Base-by-base conservation (phyloP, 768 basidiomycete genomes). In the Amanita pseudoporphyria region DNA sequence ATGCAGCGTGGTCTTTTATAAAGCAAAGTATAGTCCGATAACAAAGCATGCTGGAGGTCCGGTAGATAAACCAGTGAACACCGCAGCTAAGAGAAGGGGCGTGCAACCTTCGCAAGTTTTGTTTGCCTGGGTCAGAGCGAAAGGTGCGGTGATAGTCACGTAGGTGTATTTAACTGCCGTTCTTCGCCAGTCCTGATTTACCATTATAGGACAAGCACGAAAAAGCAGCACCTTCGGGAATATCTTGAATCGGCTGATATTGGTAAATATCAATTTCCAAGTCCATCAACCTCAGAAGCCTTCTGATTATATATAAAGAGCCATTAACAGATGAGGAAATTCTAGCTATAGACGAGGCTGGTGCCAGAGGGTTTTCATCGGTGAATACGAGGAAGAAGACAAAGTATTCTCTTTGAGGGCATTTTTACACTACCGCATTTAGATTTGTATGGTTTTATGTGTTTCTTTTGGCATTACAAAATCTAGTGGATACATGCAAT, bases 81-180 rank as follows among this genome's bases (percentile, higher is more conserved):
- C 69, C 14, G 75, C 77, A 12, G 82, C 82, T 0, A 63, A 68
- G 33, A 67, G 77, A 10, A 63, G 80, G 5, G 71, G 74, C 6
- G 76, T 75, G n/a, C 74, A 75, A 3, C 70, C 79, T 0, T 76
- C 74, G 1, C 87, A 89, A 56, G 78, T 86, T 31, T 64, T 88
- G 19, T 74, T 88, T 45, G 64, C 74, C 1, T 89, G 87, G 86
- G 78, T 78, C 1, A 74, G 70, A 56, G 71, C 73, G 26, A 88
- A 89, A 59, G 79, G 79, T 26, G 76, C 70, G 1, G 76, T 79
- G 5, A 75, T 85, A 44, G 80, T 86, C 52, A 87, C 84, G 81
- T 81, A 59, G 45, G 74, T 64, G 30, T 38, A 22, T 14, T n/a
- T 37, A 42, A 24, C 38, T 5, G 18, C 21, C 13, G 41, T 26